A percentile compares a stretch with the other conserved stretches of the same genome.
phyloP scores from a whole-genome alignment of 1,284 basidiomycete genomes.

The Ustilago shanxiensis region DNA sequence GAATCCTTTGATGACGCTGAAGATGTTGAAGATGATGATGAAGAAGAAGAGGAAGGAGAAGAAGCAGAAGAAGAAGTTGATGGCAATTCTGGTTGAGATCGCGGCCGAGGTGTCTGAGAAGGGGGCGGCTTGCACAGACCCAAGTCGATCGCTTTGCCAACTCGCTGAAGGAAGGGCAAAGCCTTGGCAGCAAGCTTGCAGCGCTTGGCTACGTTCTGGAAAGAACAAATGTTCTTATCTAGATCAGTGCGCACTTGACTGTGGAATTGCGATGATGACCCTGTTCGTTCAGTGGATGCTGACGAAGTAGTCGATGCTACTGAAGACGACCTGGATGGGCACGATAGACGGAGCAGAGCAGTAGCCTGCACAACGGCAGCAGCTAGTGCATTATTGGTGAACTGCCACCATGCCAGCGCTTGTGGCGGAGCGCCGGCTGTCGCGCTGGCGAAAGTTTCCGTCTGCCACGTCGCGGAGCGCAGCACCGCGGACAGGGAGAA shows the following conservation, averaged over 20 bases:
- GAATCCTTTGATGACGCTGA: not conserved
- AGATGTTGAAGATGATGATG: no score
- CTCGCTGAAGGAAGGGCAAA: constrained; percentile 36
- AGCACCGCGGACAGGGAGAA: constrained; percentile 30
- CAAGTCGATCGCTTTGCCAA: constrained; percentile 28
- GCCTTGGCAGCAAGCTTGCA: constrained; percentile 41
- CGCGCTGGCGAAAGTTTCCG: constrained; percentile 29
- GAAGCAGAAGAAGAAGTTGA: no score
- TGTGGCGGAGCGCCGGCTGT: constrained; percentile 25
- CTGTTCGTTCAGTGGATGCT: not conserved
- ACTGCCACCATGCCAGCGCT: constrained; percentile 37
- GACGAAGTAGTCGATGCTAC: not conserved
- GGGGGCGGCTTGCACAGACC: constrained; percentile 19
- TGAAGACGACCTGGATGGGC: not conserved
- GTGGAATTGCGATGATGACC: constrained; percentile 18
- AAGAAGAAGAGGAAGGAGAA: no score
- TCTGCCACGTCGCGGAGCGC: constrained; percentile 37
- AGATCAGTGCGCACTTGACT: constrained; percentile 28
- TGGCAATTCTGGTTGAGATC: not conserved
- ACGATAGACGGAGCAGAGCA: constrained; percentile 26
- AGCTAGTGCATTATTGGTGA: constrained; percentile 39
- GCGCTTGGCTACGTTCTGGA: constrained; percentile 35
- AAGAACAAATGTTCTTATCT: constrained; percentile 38
- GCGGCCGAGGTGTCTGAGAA: not conserved
- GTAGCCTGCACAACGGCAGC: constrained; percentile 46